These are phyloP conservation scores for Boletus vinaceobasis DNA, from an alignment of 768 basidiomycete genomes.

Conservation along the genomic window DNA sequence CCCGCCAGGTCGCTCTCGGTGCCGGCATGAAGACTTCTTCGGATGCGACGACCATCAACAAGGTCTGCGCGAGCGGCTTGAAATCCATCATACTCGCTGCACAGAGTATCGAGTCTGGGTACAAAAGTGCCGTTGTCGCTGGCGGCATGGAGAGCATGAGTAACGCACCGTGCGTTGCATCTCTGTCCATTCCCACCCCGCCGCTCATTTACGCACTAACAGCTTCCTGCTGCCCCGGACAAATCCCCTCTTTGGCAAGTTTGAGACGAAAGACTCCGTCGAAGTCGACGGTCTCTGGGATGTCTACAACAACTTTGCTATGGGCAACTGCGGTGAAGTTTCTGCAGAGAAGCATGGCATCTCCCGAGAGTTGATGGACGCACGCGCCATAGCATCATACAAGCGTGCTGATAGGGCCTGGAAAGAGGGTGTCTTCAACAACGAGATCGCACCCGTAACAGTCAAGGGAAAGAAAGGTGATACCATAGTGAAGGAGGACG, in stretches of 20 bases:
- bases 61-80: slow-evolving; percentile 97
- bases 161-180: slow-evolving; percentile 82
- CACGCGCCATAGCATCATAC: slow-evolving; percentile 93
- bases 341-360: slow-evolving; percentile 81
- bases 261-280: slow-evolving; percentile 82
- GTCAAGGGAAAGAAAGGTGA: slow-evolving; percentile 95
- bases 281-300: slow-evolving; percentile 95
- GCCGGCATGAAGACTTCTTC: slow-evolving; percentile 82
- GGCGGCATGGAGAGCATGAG: slow-evolving; percentile 99
- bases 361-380: slow-evolving; percentile 83
- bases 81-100: slow-evolving; percentile 93
- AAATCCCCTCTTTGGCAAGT: slow-evolving; percentile 85
- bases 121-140: slow-evolving; percentile 82
- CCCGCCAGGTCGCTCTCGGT: slow-evolving; percentile 90
- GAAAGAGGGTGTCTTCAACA: slow-evolving; percentile 78
- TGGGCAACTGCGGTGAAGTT: slow-evolving; percentile 95
- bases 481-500: slow-evolving; percentile 86
- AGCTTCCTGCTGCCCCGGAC: slow-evolving; percentile 82
- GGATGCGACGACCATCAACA: slow-evolving; percentile 99
- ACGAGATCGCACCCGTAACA: slow-evolving; percentile 85
- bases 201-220: background rate
- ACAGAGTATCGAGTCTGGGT: slow-evolving; percentile 84
- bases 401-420: slow-evolving; percentile 90
- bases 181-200: background rate
- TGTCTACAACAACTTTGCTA: slow-evolving; percentile 95